Base-by-base conservation (phyloP, 2,329 filamentous ascomycete genomes). In the Cladophialophora exuberans region DNA sequence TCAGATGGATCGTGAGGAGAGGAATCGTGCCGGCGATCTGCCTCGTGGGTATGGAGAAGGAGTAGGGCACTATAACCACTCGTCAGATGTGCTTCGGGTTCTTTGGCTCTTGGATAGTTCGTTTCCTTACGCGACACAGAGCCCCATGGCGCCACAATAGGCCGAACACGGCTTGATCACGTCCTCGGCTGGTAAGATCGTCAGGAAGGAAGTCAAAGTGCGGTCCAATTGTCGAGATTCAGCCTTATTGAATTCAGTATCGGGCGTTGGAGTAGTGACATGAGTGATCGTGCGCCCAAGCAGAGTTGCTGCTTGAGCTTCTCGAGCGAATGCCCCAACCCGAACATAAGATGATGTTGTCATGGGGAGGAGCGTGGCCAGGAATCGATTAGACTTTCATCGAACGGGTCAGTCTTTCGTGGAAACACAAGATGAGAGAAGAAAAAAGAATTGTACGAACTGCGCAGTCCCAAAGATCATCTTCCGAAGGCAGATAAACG, bases 221-320 rank as follows among this genome's bases (percentile, higher is more conserved):
- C 38, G 31, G n/a, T 15, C 31, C 2, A 35, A 15, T 35, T 35
- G 31, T 15, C 31, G 31, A 35, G 31, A 35, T 4, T 35, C 31
- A 13, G n/a, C 31, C 13, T n/a, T 13, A 15, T 35, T 15, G 31
- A 35, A 35, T 15, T 22, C 38, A 7, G 17, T 4, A 18, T 42
- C 38, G 2, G 38, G 38, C 15, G 38, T 42, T 5, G 38, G 38
- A 7, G 15, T 42, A n/a, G 38, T 7, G 38, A 42, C 2, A 23
- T 42, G 38, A 18, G 38, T 42, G 38, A 42, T n/a, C 22, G 38
- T 22, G 3, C 38, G 38, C n/a, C 38, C 38, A 18, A 42, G 38
- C n/a, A 42, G 38, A 42, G n/a, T 42, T 42, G 38, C 38, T n/a
- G 38, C 38, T 42, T 23, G 20, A 42, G 38, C 20, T 42, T 42